Evolutionary conservation across 2,329 filamentous ascomycete genomes (phyloP).

Genomic region (Coniosporium tulheliwenetii): DNA sequence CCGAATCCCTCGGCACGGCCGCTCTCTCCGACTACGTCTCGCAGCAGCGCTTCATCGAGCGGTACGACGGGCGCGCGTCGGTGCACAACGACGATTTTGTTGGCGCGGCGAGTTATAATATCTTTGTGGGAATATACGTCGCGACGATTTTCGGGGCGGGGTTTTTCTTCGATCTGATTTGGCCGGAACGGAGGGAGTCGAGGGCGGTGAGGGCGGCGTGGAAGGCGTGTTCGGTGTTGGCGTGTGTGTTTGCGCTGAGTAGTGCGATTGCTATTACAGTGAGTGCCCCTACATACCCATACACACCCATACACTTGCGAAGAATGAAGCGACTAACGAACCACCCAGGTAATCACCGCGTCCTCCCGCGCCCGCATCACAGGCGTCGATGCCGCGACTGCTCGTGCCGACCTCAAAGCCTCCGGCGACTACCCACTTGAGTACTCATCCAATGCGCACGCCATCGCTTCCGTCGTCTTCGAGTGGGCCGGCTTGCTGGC

Average conservation of each 20-base stretch:
- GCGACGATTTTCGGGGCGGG: conserved; percentile 42
- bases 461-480: conserved; percentile 35
- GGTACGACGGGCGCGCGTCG: conserved; percentile 20
- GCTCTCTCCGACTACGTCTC: conserved; percentile 40
- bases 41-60: conserved; percentile 32
- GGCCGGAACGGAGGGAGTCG: conserved; percentile 38
- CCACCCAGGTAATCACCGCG: conserved; percentile 25
- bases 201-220: conserved; percentile 34
- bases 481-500: conserved; percentile 36
- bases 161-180: conserved; percentile 48
- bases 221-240: conserved; percentile 34
- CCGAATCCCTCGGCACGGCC: conserved; percentile 40
- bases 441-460: conserved; percentile 34
- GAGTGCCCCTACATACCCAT: too few relatives aligned
- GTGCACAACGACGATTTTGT: conserved; percentile 41
- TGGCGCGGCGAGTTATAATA: conserved; percentile 40
- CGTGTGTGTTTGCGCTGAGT: conserved; percentile 30
- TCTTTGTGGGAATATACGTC: conserved; percentile 41
- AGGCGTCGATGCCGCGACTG: conserved; percentile 18
- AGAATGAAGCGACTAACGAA: too few relatives aligned
- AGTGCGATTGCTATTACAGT: conserved; percentile 33
- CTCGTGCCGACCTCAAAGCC: conserved; percentile 17
- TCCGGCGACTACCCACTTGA: conserved; percentile 12
- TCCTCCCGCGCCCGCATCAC: conserved; percentile 29
- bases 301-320: too few relatives aligned